phyloP scores from a whole-genome alignment of 2,329 filamentous ascomycete species.

The Talaromyces sp. region DNA sequence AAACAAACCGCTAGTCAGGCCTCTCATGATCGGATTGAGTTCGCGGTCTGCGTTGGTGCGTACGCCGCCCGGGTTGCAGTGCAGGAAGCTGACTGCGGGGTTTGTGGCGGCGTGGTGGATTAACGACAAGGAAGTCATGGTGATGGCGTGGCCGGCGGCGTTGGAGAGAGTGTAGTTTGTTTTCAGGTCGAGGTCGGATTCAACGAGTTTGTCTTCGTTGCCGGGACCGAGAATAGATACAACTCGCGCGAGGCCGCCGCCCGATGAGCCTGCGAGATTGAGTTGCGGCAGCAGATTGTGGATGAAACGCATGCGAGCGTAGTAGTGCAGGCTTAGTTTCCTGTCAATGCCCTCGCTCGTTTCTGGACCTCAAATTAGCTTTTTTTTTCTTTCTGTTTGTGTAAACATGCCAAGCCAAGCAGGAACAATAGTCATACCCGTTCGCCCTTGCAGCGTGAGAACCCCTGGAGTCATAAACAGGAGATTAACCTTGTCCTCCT shows the following conservation, averaged over 20 bases:
- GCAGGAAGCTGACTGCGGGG: constrained; percentile 46
- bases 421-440: no score
- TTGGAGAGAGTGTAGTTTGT: constrained; percentile 19
- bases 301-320: constrained; percentile 31
- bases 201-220: constrained; percentile 45
- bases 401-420: neutral
- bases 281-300: constrained; percentile 27
- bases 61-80: constrained; percentile 46
- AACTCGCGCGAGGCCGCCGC: constrained; percentile 43
- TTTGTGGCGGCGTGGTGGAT: constrained; percentile 45
- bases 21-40: constrained; percentile 27
- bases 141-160: constrained; percentile 37
- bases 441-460: constrained; percentile 11
- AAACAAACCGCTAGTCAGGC: neutral
- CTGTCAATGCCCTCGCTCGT: constrained; percentile 28
- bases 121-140: constrained; percentile 47
- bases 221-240: constrained; percentile 50
- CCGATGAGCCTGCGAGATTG: constrained; percentile 18
- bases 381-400: neutral
- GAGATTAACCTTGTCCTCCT: constrained; percentile 25
- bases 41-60: constrained; percentile 49
- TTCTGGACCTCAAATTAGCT: constrained; percentile 14
- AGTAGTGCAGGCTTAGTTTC: constrained; percentile 25
- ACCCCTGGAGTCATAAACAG: constrained; percentile 25
- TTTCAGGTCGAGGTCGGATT: constrained; percentile 34